Percentiles rank a stretch among this genome's conserved stretches.
Evolutionary conservation across 805 yeast species (phyloP).

Genomic region (Wickerhamiella bombiphila): DNA sequence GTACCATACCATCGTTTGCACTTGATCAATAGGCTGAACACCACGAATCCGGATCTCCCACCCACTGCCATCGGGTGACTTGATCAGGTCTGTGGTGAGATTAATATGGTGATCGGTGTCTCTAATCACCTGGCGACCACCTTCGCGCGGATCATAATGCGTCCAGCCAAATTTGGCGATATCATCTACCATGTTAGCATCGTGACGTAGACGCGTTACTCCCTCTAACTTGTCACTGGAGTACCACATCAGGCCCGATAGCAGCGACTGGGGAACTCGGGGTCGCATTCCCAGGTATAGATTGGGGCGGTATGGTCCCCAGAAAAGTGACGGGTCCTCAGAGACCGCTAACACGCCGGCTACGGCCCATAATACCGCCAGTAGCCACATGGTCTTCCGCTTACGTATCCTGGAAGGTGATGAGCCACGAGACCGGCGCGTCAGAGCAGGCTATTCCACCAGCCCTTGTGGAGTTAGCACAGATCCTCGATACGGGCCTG

Average conservation of each 20-base stretch:
- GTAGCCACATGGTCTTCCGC: no score
- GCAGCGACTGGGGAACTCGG: constrained; percentile 55
- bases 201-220: constrained; percentile 48
- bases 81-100: constrained; percentile 60
- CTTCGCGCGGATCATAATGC: constrained; percentile 72
- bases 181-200: constrained; percentile 58
- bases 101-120: constrained; percentile 53
- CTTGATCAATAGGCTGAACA: constrained; percentile 30
- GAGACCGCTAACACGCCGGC: not conserved
- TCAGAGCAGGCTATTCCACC: not conserved
- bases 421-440: no score
- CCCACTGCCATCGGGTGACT: constrained; percentile 48
- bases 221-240: constrained; percentile 44
- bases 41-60: constrained; percentile 75
- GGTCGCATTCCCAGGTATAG: constrained; percentile 80
- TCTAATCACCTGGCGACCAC: constrained; percentile 64
- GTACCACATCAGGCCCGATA: constrained; percentile 83
- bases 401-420: no score
- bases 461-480: constrained; percentile 18
- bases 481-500: constrained; percentile 21
- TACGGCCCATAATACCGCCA: no score
- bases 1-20: constrained; percentile 61
- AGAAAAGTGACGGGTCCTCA: constrained; percentile 37
- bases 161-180: constrained; percentile 71
- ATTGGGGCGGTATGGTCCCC: constrained; percentile 93